phyloP scores from a whole-genome alignment of 176 grass and related monocot species.

The Saccharum spontaneum region DNA sequence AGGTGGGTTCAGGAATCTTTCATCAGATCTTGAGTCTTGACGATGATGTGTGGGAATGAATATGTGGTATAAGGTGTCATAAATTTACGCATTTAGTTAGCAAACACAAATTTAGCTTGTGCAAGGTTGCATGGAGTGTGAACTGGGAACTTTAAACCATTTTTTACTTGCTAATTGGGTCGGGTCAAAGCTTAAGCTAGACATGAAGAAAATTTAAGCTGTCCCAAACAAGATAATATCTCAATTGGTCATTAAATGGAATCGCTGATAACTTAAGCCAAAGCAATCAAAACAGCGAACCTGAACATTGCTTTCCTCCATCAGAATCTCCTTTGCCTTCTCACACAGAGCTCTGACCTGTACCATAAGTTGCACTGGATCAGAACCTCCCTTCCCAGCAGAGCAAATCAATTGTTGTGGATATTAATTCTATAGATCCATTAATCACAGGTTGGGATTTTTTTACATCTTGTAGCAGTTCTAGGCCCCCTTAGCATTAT shows the following conservation, averaged over 20 bases:
- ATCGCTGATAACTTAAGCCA: background rate
- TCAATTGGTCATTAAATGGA: background rate
- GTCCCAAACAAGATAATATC: background rate
- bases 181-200: background rate
- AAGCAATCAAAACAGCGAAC: conserved; percentile 34
- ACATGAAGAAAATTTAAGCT: background rate
- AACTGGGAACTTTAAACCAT: background rate
- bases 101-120: background rate
- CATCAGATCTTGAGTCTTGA: background rate
- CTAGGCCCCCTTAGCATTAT: background rate
- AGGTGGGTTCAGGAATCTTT: background rate
- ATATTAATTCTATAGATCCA: background rate
- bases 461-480: background rate
- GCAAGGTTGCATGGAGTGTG: background rate
- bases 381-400: background rate
- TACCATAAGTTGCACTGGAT: background rate
- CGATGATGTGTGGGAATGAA: background rate
- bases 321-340: conserved; percentile 97
- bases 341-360: conserved; percentile 89
- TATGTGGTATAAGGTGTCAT: background rate
- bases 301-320: conserved; percentile 98
- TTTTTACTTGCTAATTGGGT: background rate
- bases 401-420: background rate
- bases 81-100: background rate
- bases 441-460: background rate